Evolutionary conservation across 2,329 filamentous ascomycete species (phyloP).

Genomic region (Penicillium vulpinum): DNA sequence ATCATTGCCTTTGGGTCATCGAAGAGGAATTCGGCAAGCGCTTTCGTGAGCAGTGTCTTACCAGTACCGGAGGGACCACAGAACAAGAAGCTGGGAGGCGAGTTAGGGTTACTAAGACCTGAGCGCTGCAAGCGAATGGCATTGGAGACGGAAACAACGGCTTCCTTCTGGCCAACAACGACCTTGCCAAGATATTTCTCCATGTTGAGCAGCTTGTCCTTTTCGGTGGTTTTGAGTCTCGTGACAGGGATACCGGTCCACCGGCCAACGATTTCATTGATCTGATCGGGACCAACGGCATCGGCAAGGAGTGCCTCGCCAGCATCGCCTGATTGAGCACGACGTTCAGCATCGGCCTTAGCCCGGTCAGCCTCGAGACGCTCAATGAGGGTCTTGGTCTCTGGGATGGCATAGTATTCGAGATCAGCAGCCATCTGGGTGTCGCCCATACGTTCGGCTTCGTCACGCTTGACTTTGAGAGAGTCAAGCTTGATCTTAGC

Average conservation of each 20-base stretch:
- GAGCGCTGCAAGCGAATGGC: conserved; percentile 94
- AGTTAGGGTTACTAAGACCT: conserved; percentile 91
- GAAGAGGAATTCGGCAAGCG: conserved; percentile 95
- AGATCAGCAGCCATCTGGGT: conserved; percentile 87
- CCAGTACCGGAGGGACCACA: conserved; percentile 97
- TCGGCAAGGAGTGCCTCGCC: conserved; percentile 80
- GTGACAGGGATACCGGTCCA: conserved; percentile 99
- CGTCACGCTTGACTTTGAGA: conserved; percentile 86
- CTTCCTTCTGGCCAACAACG: conserved; percentile 92
- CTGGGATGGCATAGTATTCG: conserved; percentile 95
- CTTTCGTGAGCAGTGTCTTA: conserved; percentile 96
- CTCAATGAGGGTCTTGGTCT: conserved; percentile 78
- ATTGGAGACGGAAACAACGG: conserved; percentile 88
- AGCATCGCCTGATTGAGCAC: conserved; percentile 57
- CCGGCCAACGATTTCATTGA: conserved; percentile 95
- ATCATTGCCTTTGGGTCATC: conserved; percentile 98
- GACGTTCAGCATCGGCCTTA: conserved; percentile 69
- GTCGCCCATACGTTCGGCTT: conserved; percentile 85
- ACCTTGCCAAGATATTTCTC: conserved; percentile 79
- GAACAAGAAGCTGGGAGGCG: conserved; percentile 97
- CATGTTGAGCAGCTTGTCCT: conserved; percentile 98
- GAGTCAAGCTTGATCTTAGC: conserved; percentile 93
- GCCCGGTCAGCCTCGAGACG: conserved; percentile 78
- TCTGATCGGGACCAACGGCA: conserved; percentile 92
- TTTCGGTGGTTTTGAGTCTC: conserved; percentile 88